phyloP scores from a whole-genome alignment of 371 early-diverging fungal species.

The Massospora cicadina region DNA sequence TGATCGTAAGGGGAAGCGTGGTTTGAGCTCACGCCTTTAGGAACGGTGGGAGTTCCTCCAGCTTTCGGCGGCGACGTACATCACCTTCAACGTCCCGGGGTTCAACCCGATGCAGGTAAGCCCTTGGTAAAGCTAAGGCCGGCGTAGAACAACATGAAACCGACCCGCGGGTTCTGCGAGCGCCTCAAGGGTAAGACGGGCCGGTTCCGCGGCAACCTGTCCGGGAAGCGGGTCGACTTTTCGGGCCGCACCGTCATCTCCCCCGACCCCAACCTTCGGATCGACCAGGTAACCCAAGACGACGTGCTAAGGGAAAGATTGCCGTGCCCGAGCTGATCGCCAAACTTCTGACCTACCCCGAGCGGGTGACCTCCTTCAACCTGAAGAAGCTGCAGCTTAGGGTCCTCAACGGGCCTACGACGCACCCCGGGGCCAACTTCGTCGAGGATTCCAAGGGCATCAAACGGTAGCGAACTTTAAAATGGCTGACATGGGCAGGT shows the following conservation, averaged over 20 bases:
- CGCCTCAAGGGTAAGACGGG: constrained; percentile 99
- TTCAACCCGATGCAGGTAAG: constrained; percentile 29
- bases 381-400: constrained; percentile 58
- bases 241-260: constrained; percentile 99
- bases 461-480: constrained; percentile 25
- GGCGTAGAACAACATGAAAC: constrained; percentile 26
- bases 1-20: constrained; percentile 29
- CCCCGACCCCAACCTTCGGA: constrained; percentile 97
- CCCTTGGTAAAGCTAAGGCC: no score
- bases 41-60: constrained; percentile 99
- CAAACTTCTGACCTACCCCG: constrained; percentile 92
- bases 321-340: constrained; percentile 96
- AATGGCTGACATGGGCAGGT: constrained; percentile 14
- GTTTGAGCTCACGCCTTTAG: constrained; percentile 13
- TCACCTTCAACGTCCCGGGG: constrained; percentile 91
- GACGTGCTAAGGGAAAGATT: constrained; percentile 19
- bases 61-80: constrained; percentile 88
- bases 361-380: constrained; percentile 82
- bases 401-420: constrained; percentile 79
- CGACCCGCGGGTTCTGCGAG: constrained; percentile 86
- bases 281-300: constrained; percentile 64
- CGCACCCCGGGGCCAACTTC: constrained; percentile 95
- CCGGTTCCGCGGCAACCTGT: constrained; percentile 97
- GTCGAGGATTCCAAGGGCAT: constrained; percentile 35
- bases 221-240: constrained; percentile 99